Conservation (phyloP, 1,284 basidiomycete genomes). For the Cystobasidium slooffiae region DNA sequence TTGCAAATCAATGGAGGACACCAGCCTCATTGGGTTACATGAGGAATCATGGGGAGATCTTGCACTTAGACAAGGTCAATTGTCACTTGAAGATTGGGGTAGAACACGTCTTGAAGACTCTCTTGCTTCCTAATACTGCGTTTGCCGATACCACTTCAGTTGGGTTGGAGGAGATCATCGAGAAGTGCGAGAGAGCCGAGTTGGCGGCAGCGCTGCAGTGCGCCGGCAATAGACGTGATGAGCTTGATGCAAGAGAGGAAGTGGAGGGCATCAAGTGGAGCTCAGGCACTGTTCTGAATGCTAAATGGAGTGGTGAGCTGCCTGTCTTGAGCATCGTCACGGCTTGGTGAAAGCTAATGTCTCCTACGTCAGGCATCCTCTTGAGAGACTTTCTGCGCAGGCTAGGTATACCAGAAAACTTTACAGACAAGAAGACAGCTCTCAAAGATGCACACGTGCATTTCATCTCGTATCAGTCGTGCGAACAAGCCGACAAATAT, state of each 20-base stretch:
- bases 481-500: conserved; percentile 47
- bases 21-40: conserved; percentile 23
- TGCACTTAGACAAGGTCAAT: background rate
- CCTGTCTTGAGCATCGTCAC: background rate
- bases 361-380: conserved; percentile 9
- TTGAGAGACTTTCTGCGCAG: conserved; percentile 9
- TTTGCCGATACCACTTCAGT: background rate
- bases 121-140: background rate
- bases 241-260: conserved; percentile 47
- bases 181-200: background rate
- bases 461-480: conserved; percentile 46
- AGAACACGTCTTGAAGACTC: background rate
- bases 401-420: conserved; percentile 30
- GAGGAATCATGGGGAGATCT: conserved; percentile 47
- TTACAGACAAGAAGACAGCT: background rate
- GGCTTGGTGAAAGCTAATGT: background rate
- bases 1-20: conserved; percentile 39
- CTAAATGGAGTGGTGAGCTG: conserved; percentile 15
- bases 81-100: conserved; percentile 38
- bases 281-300: conserved; percentile 40
- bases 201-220: conserved; percentile 43
- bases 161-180: conserved; percentile 1
- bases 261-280: conserved; percentile 50
- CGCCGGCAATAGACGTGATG: conserved; percentile 49
- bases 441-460: conserved; percentile 45